Percentiles rank a stretch among this genome's conserved stretches.
Evolutionary conservation across 495 filamentous ascomycete species (phyloP).

Genomic region (Aspergillus heteromorphus): DNA sequence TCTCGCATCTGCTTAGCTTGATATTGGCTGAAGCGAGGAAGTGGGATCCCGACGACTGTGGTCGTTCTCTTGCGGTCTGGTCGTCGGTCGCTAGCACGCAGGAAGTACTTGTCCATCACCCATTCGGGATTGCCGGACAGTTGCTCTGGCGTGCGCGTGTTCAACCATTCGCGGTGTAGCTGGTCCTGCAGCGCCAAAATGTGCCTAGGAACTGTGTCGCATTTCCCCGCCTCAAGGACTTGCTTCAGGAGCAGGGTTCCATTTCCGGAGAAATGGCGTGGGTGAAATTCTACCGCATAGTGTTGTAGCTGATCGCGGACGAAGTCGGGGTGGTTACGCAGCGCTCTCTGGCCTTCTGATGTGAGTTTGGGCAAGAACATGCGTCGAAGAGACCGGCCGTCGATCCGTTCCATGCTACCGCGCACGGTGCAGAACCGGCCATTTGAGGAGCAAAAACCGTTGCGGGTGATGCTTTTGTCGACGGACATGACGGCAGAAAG

Average conservation of each 20-base stretch:
- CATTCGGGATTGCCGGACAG: not conserved
- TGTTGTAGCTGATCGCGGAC: conserved; percentile 7
- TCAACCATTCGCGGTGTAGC: conserved; percentile 6
- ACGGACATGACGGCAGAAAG: not conserved
- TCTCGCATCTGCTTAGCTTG: conserved; percentile 1
- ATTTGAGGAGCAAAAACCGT: conserved; percentile 2
- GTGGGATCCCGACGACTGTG: not conserved
- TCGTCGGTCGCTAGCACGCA: not conserved
- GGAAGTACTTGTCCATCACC: conserved; percentile 5
- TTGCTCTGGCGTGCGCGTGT: not conserved
- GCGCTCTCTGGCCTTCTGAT: not conserved
- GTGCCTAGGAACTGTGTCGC: conserved; percentile 2
- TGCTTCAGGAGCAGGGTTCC: conserved; percentile 2
- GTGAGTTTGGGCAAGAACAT: conserved; percentile 3
- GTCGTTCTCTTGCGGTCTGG: conserved; percentile 2
- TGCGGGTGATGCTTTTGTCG: conserved; percentile 2
- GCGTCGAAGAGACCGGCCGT: conserved; percentile 1
- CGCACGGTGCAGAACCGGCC: conserved; percentile 1
- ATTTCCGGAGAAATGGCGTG: not conserved
- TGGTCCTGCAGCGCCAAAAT: not conserved
- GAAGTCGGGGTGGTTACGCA: not conserved
- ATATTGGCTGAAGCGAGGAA: not conserved
- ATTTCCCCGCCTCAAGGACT: conserved; percentile 4
- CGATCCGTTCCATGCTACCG: not conserved
- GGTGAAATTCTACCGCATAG: conserved; percentile 4